A percentile compares a stretch with the other conserved stretches of the same genome.
Evolutionary conservation across 2,329 filamentous ascomycete genomes (phyloP).

Genomic region (Botrytis elliptica): DNA sequence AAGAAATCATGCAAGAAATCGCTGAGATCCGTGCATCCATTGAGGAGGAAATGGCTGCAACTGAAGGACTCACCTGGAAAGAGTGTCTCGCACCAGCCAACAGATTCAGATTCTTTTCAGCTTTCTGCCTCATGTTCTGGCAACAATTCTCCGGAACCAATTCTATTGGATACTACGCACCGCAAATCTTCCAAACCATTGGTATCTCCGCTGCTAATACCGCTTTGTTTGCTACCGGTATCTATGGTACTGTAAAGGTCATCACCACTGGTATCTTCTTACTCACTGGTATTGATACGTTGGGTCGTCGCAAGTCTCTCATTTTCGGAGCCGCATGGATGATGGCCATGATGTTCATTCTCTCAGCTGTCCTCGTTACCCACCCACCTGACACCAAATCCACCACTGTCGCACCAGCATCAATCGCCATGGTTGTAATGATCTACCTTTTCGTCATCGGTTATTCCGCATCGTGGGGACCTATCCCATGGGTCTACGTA

Average conservation of each 20-base stretch:
- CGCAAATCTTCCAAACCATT: conserved; percentile 62
- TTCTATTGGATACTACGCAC: conserved; percentile 33
- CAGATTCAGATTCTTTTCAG: conserved; percentile 44
- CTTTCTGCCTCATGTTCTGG: conserved; percentile 48
- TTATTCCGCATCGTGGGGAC: conserved; percentile 54
- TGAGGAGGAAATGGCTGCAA: conserved; percentile 70
- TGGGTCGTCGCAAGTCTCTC: conserved; percentile 50
- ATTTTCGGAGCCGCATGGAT: conserved; percentile 50
- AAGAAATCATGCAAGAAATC: conserved; percentile 56
- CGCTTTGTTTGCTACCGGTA: conserved; percentile 67
- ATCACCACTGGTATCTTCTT: conserved; percentile 58
- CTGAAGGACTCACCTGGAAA: conserved; percentile 59
- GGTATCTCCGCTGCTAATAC: conserved; percentile 57
- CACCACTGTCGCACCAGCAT: conserved; percentile 46
- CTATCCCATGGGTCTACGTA: conserved; percentile 53
- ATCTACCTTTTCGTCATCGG: conserved; percentile 39
- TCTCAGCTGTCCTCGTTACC: conserved; percentile 48
- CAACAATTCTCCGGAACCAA: conserved; percentile 39
- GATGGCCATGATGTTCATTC: conserved; percentile 53
- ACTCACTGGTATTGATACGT: conserved; percentile 44
- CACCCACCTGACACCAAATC: conserved; percentile 40
- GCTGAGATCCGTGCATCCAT: conserved; percentile 63
- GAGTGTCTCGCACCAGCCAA: conserved; percentile 40
- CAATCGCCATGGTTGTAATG: conserved; percentile 32
- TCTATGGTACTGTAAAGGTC: conserved; percentile 71